Conservation (phyloP, 805 yeast genomes). For the Starmerella vaccinii region DNA sequence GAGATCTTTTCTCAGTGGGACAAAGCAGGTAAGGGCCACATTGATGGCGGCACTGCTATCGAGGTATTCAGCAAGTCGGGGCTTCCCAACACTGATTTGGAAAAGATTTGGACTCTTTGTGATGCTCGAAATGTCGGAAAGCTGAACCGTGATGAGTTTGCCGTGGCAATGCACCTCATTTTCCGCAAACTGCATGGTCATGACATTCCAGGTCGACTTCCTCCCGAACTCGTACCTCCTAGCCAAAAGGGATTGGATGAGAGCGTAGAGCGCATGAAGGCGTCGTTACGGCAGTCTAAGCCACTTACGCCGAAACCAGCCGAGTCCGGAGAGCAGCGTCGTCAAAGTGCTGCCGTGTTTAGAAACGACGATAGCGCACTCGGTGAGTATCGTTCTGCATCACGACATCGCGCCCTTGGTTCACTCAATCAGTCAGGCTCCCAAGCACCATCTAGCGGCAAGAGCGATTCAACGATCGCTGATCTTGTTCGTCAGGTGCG, state of each 20-base stretch:
- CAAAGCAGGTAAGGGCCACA: slow-evolving; percentile 49
- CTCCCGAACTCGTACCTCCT: slow-evolving; percentile 85
- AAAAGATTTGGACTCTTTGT: slow-evolving; percentile 80
- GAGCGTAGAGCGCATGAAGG: slow-evolving; percentile 59
- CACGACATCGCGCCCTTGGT: slow-evolving; percentile 44
- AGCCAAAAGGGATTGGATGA: slow-evolving; percentile 66
- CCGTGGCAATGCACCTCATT: slow-evolving; percentile 94
- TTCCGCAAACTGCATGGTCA: slow-evolving; percentile 83
- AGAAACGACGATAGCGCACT: slow-evolving; percentile 59
- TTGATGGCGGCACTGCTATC: slow-evolving; percentile 75
- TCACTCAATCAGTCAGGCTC: background rate
- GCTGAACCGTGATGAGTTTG: slow-evolving; percentile 80
- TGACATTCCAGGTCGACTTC: slow-evolving; percentile 70
- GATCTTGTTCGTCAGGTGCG: slow-evolving; percentile 54
- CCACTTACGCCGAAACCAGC: slow-evolving; percentile 24
- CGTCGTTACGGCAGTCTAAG: slow-evolving; percentile 38
- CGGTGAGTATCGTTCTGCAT: slow-evolving; percentile 48
- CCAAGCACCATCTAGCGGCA: slow-evolving; percentile 9
- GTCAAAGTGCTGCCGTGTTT: slow-evolving; percentile 46
- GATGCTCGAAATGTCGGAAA: slow-evolving; percentile 76
- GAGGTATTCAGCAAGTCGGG: slow-evolving; percentile 87
- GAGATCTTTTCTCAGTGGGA: slow-evolving; percentile 87
- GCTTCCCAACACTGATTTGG: slow-evolving; percentile 71
- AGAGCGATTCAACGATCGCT: slow-evolving; percentile 30
- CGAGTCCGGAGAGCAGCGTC: background rate